Base-by-base conservation (phyloP, 352 stramenopile species). In the Globisporangium barbulae region DNA sequence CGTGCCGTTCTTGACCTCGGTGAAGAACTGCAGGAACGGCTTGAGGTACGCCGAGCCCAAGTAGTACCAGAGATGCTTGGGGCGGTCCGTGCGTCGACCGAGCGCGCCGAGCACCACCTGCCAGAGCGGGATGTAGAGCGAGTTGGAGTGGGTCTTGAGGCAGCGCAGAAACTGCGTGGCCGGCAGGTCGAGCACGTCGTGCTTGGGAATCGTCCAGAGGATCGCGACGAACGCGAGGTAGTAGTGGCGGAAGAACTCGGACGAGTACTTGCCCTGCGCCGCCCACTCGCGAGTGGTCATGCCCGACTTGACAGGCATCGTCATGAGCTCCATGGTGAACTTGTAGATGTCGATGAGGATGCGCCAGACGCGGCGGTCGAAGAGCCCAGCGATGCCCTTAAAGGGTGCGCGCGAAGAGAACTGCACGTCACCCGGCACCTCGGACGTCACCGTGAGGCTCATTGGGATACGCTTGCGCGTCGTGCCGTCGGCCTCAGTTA, bases 211-310 rank as follows among this genome's bases (percentile, higher is more conserved):
- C 33, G 84, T 95, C 86, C 86, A 95, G 53, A 95, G 72, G 67
- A 95, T 95, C 28, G 86, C 75, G 19, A 91, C 85, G 67, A 95
- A 95, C 48, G 86, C 83, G 30, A 93, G 69, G 76, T 89, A 95
- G 79, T 95, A 95, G 72, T 93, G 84, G 64, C 86, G 86, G 74
- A 93, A 89, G 67, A 95, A 95, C 70, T 91, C 83, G 33, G 75
- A 54, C 65, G 86, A 95, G 83, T 93, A 95, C 53, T 74, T 76
- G 61, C 79, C 67, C 67, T 78, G 73, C 48, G 70, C 70, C 50
- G 83, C 74, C 86, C 86, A 95, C 57, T 93, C 86, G 60, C 79
- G 79, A 21, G 86, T 95, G 19, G 86, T 91, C 48, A 91, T 78
- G 39, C 76, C 61, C 37, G 76, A 74, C 70, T 91, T 92, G 28